Percentiles rank a stretch among this genome's conserved stretches.
These are phyloP conservation scores for Psophocarpus tetragonolobus DNA, from an alignment of 306 rosid genomes.

Conservation along the genomic window DNA sequence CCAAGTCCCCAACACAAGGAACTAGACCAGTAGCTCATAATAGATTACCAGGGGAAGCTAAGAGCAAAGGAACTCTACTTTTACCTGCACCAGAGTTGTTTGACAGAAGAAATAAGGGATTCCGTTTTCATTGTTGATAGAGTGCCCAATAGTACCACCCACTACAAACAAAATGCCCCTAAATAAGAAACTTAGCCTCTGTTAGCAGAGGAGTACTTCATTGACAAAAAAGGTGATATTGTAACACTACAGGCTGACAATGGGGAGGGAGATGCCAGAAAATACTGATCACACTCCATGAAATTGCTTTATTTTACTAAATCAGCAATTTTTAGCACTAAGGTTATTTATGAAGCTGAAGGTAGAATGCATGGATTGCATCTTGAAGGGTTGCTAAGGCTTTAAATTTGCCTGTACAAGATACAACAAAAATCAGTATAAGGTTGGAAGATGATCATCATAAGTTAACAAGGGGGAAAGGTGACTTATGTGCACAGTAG, in stretches of 20 bases:
- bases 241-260: not conserved
- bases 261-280: not conserved
- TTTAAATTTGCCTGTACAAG: not conserved
- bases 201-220: not conserved
- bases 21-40: not conserved
- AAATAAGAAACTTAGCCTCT: not conserved
- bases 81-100: not conserved
- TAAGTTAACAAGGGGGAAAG: not conserved
- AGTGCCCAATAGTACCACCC: not conserved
- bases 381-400: too few relatives aligned
- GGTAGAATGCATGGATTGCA: not conserved
- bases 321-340: not conserved
- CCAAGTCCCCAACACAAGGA: not conserved
- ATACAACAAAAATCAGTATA: not conserved
- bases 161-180: not conserved
- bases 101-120: not conserved
- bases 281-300: not conserved
- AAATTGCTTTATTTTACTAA: not conserved
- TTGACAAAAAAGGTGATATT: not conserved
- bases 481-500: not conserved
- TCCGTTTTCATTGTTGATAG: not conserved
- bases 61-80: not conserved
- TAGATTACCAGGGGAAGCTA: not conserved
- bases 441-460: not conserved
- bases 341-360: not conserved